Conservation (phyloP, 1,284 basidiomycete genomes). For the Cryptococcus jaspeensis region DNA sequence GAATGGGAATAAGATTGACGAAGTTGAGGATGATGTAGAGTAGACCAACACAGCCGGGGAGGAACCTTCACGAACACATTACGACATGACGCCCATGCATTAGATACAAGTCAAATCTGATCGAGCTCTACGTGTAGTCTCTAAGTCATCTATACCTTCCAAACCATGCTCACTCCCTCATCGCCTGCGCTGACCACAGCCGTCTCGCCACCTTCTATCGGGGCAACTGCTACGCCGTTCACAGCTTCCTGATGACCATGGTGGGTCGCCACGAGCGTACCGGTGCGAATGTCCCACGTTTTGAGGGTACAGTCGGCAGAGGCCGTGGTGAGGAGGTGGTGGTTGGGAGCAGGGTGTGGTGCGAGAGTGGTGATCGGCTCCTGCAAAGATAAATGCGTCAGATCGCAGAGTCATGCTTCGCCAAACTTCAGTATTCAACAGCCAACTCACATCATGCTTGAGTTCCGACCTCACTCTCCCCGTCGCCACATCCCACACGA, state of each 20-base stretch:
- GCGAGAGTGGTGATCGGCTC: slow-evolving; percentile 82
- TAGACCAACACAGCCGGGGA: not conserved
- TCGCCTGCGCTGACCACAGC: slow-evolving; percentile 80
- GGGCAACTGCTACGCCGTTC: slow-evolving; percentile 68
- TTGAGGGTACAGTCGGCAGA: slow-evolving; percentile 81
- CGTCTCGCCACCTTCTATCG: slow-evolving; percentile 22
- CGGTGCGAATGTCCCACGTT: slow-evolving; percentile 91
- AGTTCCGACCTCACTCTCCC: slow-evolving; percentile 76
- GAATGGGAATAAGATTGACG: slow-evolving; percentile 5
- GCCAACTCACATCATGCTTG: slow-evolving; percentile 64
- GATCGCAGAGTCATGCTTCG: not conserved
- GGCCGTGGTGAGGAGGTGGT: slow-evolving; percentile 72
- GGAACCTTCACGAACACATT: not conserved
- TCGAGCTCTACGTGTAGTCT: too few relatives aligned
- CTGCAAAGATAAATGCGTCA: slow-evolving; percentile 51
- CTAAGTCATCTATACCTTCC: slow-evolving; percentile 36
- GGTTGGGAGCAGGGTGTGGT: slow-evolving; percentile 63
- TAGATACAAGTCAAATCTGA: not conserved
- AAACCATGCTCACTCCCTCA: slow-evolving; percentile 77
- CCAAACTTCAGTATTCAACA: not conserved
- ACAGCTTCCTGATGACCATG: slow-evolving; percentile 81
- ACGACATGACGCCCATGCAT: not conserved
- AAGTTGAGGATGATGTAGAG: slow-evolving; percentile 24
- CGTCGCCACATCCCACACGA: slow-evolving; percentile 88
- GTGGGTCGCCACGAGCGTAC: slow-evolving; percentile 72